Conservation (phyloP, 768 basidiomycete species). For the Serendipita indica region DNA sequence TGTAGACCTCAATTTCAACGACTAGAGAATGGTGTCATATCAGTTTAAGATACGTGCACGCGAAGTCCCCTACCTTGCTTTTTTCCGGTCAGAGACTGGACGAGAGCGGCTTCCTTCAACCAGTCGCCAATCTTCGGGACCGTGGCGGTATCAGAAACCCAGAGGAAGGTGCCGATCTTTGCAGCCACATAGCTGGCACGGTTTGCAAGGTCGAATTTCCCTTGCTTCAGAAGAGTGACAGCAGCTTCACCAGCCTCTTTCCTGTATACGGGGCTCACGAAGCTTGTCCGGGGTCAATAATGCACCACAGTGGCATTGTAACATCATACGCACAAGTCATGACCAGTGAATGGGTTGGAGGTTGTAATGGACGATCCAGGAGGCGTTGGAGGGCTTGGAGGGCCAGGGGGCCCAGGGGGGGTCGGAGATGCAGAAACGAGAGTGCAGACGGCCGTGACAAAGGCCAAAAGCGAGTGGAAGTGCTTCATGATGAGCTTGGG, state of each 20-base stretch:
- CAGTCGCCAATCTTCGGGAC: background rate
- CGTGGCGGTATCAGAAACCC: constrained; percentile 11
- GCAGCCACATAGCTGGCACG: background rate
- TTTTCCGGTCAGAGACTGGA: background rate
- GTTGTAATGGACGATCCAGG: background rate
- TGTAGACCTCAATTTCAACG: constrained; percentile 39
- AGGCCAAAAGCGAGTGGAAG: constrained; percentile 2
- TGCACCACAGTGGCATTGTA: background rate
- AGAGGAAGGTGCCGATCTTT: constrained; percentile 12
- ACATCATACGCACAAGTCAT: background rate
- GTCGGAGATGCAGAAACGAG: background rate
- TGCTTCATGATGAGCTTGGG: background rate
- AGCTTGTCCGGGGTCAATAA: background rate
- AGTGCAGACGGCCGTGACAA: background rate
- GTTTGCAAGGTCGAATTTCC: background rate
- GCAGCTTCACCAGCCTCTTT: background rate
- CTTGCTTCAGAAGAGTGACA: background rate
- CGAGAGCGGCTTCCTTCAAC: background rate
- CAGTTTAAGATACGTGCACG: background rate
- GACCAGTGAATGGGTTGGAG: background rate
- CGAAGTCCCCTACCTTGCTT: background rate
- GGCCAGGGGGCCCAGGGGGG: background rate
- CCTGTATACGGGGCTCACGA: constrained; percentile 3
- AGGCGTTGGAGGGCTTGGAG: background rate
- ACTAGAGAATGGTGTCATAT: background rate